These are phyloP conservation scores for Neopestalotiopsis sp. DNA, from an alignment of 2,329 filamentous ascomycete genomes.

Conservation along the genomic window DNA sequence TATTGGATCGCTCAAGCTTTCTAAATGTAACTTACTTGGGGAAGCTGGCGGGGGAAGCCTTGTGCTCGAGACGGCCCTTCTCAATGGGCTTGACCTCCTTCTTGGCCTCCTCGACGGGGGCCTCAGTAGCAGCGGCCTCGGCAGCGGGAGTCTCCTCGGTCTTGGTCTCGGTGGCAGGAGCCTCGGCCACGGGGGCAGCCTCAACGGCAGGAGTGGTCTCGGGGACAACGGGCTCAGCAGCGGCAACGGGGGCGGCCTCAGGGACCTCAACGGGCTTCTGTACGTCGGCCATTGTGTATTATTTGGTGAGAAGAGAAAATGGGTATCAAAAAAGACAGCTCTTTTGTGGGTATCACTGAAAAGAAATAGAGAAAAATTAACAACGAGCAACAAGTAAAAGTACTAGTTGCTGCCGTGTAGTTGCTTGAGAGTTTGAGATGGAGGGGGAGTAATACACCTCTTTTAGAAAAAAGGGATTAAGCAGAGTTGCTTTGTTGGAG, in stretches of 20 bases:
- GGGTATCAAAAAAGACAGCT: slow-evolving; percentile 44
- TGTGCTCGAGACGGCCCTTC: slow-evolving; percentile 88
- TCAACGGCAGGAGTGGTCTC: slow-evolving; percentile 31
- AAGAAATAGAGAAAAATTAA: slow-evolving; percentile 43
- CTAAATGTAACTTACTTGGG: slow-evolving; percentile 73
- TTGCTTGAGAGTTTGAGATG: slow-evolving; percentile 2
- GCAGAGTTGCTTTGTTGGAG: slow-evolving; percentile 27
- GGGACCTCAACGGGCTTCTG: slow-evolving; percentile 71
- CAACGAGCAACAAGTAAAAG: slow-evolving; percentile 30
- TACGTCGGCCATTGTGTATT: slow-evolving; percentile 72
- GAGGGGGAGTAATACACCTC: slow-evolving; percentile 14
- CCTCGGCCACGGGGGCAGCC: slow-evolving; percentile 26
- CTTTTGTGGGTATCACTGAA: slow-evolving; percentile 52
- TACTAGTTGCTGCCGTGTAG: neutral
- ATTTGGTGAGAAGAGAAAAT: slow-evolving; percentile 35
- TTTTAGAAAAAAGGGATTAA: slow-evolving; percentile 18
- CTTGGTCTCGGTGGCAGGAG: slow-evolving; percentile 44
- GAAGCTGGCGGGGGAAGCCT: slow-evolving; percentile 78
- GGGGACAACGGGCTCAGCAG: slow-evolving; percentile 38
- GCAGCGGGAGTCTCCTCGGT: slow-evolving; percentile 47
- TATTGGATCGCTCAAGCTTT: neutral
- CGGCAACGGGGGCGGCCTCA: slow-evolving; percentile 51
- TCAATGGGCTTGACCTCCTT: slow-evolving; percentile 72
- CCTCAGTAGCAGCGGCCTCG: slow-evolving; percentile 48
- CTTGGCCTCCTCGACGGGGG: slow-evolving; percentile 45